Conservation (phyloP, 768 basidiomycete genomes). For the Tephrocybe sp. region DNA sequence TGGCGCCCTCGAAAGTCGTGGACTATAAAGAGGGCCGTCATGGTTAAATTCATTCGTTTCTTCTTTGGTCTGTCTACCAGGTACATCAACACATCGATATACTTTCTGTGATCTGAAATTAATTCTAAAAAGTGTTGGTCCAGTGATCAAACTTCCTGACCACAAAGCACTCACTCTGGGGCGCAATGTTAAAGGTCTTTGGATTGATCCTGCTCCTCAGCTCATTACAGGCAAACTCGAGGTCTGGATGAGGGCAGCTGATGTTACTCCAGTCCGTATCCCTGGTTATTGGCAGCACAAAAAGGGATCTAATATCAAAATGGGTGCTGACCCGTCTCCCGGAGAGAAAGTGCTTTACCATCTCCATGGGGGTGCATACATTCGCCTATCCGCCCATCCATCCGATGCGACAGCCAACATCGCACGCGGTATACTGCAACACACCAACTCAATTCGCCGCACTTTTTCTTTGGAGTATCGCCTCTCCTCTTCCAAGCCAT, state of each 20-base stretch:
- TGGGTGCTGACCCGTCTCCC: constrained; percentile 35
- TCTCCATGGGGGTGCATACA: constrained; percentile 65
- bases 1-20: constrained; percentile 45
- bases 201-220: constrained; percentile 42
- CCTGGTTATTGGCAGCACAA: constrained; percentile 60
- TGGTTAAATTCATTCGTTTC: constrained; percentile 32
- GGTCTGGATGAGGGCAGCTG: constrained; percentile 34
- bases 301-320: constrained; percentile 28
- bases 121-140: constrained; percentile 30
- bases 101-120: too few species aligned
- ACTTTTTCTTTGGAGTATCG: constrained; percentile 72
- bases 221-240: constrained; percentile 43
- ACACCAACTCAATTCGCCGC: constrained; percentile 41
- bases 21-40: constrained; percentile 37
- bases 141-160: constrained; percentile 28
- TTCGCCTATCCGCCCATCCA: constrained; percentile 56
- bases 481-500: constrained; percentile 45
- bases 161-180: constrained; percentile 40
- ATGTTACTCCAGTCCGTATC: constrained; percentile 38
- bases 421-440: constrained; percentile 43
- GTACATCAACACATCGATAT: constrained; percentile 19
- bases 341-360: constrained; percentile 59
- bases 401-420: constrained; percentile 42
- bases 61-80: constrained; percentile 19
- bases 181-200: constrained; percentile 41